These are phyloP conservation scores for Phytopythium delawarense DNA, from an alignment of 352 stramenopile species.

Conservation along the genomic window DNA sequence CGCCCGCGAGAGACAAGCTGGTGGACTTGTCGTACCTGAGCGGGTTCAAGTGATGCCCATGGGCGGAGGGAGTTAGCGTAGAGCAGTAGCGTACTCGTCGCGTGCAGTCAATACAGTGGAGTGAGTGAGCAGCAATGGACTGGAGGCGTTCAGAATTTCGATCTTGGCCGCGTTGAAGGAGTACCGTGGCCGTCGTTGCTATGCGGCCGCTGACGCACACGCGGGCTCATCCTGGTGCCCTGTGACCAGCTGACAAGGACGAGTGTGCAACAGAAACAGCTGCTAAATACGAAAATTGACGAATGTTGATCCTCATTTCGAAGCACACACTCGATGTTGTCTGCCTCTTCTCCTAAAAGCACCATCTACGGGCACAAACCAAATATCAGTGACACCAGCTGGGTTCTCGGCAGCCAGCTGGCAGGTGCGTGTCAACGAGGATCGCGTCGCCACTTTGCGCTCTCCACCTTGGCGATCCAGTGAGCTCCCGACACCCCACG, in stretches of 20 bases:
- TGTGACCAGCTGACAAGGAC: neutral
- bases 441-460: neutral
- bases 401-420: neutral
- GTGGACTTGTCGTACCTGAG: constrained; percentile 55
- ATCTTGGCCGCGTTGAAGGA: neutral
- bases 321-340: too few relatives aligned
- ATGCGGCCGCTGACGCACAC: neutral
- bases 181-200: neutral
- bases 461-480: neutral
- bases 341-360: neutral
- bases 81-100: too few relatives aligned
- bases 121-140: neutral
- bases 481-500: too few relatives aligned
- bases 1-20: constrained; percentile 31
- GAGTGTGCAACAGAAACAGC: neutral
- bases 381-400: neutral
- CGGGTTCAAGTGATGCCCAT: constrained; percentile 34
- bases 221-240: neutral
- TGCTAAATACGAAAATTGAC: neutral
- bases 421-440: neutral
- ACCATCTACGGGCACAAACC: neutral
- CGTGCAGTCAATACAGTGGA: too few relatives aligned
- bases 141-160: too few relatives aligned
- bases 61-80: neutral
- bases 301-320: neutral